phyloP scores from a whole-genome alignment of 495 filamentous ascomycete genomes.

The Daldinia concentrica region DNA sequence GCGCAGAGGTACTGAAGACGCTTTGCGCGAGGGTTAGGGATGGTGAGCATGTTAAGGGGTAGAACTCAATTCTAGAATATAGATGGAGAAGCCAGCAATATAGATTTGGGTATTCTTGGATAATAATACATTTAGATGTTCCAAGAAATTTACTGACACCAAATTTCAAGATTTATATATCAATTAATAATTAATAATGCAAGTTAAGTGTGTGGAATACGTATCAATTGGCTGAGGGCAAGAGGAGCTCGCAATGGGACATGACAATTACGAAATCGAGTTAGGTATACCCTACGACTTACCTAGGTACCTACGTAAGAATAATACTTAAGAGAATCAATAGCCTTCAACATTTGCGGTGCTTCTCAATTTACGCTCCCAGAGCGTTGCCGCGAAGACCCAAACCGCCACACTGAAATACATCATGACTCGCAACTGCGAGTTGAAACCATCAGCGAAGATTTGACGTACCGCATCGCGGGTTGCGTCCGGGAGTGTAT shows the following conservation, averaged over 20 bases:
- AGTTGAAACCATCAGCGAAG: constrained; percentile 30
- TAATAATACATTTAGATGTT: not conserved
- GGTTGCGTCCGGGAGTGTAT: constrained; percentile 23
- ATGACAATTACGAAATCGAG: not conserved
- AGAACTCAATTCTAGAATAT: not conserved
- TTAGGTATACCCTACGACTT: not conserved
- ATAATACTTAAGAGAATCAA: not conserved
- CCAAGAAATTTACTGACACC: not conserved
- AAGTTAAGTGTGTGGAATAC: not conserved
- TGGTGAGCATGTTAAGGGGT: constrained; percentile 50
- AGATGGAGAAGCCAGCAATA: not conserved
- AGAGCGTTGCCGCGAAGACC: constrained; percentile 23
- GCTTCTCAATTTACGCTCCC: constrained; percentile 31
- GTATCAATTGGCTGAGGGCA: not conserved
- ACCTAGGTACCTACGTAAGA: not conserved
- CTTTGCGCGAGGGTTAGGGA: constrained; percentile 64
- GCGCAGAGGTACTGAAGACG: constrained; percentile 61
- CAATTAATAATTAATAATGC: not conserved
- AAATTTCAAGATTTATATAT: not conserved
- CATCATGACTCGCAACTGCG: constrained; percentile 29
- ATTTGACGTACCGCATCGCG: constrained; percentile 29
- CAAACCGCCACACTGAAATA: constrained; percentile 34
- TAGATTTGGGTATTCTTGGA: not conserved
- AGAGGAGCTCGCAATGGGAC: not conserved
- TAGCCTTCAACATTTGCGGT: constrained; percentile 30